Base-by-base conservation (phyloP, 2,329 filamentous ascomycete genomes). In the Dactylonectria estremocensis region DNA sequence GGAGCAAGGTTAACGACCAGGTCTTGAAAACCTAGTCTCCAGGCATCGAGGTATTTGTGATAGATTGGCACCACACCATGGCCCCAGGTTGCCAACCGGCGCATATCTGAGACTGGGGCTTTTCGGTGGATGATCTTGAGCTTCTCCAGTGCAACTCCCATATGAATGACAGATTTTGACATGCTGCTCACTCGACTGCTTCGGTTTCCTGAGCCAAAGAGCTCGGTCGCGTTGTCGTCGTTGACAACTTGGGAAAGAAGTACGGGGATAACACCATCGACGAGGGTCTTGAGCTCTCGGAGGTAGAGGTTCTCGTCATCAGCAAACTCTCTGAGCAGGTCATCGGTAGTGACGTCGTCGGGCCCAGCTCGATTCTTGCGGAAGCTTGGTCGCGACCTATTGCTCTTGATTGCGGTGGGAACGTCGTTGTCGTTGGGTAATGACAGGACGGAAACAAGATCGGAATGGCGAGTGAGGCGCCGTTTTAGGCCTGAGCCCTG, bases 211-310 rank as follows among this genome's bases (percentile, higher is more conserved):
- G 88, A 86, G 18, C 88, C 88, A 76, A 95, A 95, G 2, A 95
- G 83, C 5, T 91, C 90, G 20, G 89, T 88, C 3, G 89, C 88
- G 54, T 90, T 85, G 14, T 88, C 87, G 1, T 90, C 90, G 67
- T 93, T 92, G 13, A 98, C 87, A 9, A 97, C 93, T 71, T 95
- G 94, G 10, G 92, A 94, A 58, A 99, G 84, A 2, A 99, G 87
- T 2, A 98, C 95, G 0, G 96, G 96, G 63, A 99, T 93, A 22
- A 99, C 95, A 63, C 96, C 96, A 74, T 97, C 95, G 8, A 98
- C 95, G 35, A 99, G 83, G 0, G 96, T 98, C 77, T 95, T 94
- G 35, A 99, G 87, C 80, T 99, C 96, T 61, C 95, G 89, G 81
- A 92, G 92, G 77, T 98, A 99, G 72, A 96, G 92, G 50, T 89